phyloP scores from a whole-genome alignment of 2,329 filamentous ascomycete genomes.

The Venturia carpophila region DNA sequence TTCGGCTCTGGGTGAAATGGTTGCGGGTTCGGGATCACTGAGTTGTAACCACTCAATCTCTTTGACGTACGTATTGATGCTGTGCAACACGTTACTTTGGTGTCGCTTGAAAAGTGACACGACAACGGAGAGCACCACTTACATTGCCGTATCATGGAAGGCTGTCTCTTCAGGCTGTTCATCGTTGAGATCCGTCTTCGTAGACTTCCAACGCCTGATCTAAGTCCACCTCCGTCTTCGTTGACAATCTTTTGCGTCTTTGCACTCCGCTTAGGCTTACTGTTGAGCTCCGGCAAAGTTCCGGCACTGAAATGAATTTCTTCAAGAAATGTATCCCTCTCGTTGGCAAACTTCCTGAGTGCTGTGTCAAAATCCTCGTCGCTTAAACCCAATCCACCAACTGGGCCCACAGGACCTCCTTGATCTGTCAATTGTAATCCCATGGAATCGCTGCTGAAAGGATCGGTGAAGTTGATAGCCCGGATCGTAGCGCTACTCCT shows the following conservation, averaged over 20 bases:
- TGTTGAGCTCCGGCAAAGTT: slow-evolving; percentile 44
- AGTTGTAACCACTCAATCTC: slow-evolving; percentile 94
- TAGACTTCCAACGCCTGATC: slow-evolving; percentile 70
- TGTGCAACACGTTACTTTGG: slow-evolving; percentile 26
- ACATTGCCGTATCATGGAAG: slow-evolving; percentile 67
- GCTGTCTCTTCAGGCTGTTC: slow-evolving; percentile 86
- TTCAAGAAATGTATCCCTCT: slow-evolving; percentile 86
- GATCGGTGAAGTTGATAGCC: slow-evolving; percentile 27
- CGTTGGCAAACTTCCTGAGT: slow-evolving; percentile 87
- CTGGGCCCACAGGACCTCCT: slow-evolving; percentile 20
- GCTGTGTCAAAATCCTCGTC: slow-evolving; percentile 94
- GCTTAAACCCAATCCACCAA: slow-evolving; percentile 39
- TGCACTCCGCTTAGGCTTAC: slow-evolving; percentile 67
- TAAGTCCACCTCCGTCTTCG: slow-evolving; percentile 50
- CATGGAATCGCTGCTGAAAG: not conserved
- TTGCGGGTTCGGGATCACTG: slow-evolving; percentile 88
- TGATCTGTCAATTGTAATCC: slow-evolving; percentile 7
- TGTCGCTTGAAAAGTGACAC: slow-evolving; percentile 8
- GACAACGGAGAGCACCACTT: slow-evolving; percentile 33
- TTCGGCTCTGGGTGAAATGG: slow-evolving; percentile 81
- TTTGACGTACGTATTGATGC: slow-evolving; percentile 72
- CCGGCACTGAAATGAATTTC: slow-evolving; percentile 86
- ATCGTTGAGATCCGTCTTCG: slow-evolving; percentile 92
- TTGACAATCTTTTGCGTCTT: slow-evolving; percentile 74
- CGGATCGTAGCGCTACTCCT: slow-evolving; percentile 58